Evolutionary conservation across 2,329 filamentous ascomycete species (phyloP).

Genomic region (Ophiognomonia clavigignenti-juglandacearum): DNA sequence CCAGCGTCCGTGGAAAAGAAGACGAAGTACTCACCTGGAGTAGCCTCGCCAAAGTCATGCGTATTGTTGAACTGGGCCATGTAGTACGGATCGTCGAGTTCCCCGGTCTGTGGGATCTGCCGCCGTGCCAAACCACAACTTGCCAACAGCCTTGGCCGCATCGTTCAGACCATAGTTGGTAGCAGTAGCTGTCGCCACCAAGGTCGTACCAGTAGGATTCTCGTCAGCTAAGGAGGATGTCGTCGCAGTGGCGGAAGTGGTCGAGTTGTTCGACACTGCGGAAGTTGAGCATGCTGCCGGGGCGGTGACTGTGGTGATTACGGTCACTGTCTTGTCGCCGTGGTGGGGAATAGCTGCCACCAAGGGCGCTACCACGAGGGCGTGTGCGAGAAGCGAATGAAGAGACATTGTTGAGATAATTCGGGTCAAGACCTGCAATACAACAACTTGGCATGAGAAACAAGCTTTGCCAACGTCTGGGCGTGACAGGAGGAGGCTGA

Average conservation of each 20-base stretch:
- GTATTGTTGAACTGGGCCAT: conserved; percentile 3
- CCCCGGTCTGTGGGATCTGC: conserved; percentile 1
- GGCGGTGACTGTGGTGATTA: background rate
- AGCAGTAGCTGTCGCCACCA: background rate
- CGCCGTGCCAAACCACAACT: conserved; percentile 3
- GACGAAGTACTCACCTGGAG: background rate
- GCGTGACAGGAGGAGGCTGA: too few species aligned
- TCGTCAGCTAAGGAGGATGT: background rate
- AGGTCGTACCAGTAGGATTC: background rate
- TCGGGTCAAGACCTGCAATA: background rate
- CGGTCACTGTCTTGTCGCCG: background rate
- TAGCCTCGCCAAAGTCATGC: conserved; percentile 1
- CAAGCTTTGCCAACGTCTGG: background rate
- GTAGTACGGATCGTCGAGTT: background rate
- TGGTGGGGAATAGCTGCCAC: background rate
- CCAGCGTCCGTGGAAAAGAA: background rate
- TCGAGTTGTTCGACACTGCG: background rate
- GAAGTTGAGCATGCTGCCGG: background rate
- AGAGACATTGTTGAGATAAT: background rate
- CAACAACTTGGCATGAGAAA: background rate
- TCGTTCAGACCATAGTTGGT: conserved; percentile 1
- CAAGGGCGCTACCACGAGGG: background rate
- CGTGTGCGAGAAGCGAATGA: background rate
- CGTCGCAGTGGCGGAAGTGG: background rate
- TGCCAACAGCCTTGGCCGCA: background rate